Percentiles rank a stretch among this genome's conserved stretches.
Evolutionary conservation across 106 monocot species (phyloP).

Genomic region (Iris macrosiphon): DNA sequence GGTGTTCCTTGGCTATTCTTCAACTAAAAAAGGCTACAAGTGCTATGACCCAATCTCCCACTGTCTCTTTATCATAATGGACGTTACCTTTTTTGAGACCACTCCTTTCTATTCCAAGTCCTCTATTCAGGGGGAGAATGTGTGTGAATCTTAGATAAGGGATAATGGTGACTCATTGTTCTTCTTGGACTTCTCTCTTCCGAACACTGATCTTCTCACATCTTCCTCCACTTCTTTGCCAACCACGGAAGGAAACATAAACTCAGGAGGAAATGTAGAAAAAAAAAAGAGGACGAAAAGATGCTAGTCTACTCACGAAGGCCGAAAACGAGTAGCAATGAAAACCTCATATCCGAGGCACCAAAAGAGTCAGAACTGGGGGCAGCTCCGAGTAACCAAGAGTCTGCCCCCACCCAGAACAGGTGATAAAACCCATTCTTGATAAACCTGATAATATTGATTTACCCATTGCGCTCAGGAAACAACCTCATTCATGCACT

Average conservation of each 20-base stretch:
- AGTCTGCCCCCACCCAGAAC: background rate
- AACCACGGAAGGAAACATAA: too few relatives aligned
- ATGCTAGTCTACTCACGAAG: background rate
- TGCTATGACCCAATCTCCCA: background rate
- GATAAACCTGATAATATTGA: background rate
- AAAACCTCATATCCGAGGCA: background rate
- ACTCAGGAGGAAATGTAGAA: too few relatives aligned
- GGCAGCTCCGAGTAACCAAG: background rate
- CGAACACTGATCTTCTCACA: background rate
- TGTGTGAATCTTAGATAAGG: too few relatives aligned
- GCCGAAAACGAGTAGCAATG: background rate
- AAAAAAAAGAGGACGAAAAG: too few relatives aligned
- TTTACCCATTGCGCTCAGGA: background rate
- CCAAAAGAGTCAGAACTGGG: background rate
- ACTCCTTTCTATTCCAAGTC: background rate
- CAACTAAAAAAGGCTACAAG: background rate
- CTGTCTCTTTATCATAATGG: background rate
- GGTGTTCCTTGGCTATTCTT: background rate
- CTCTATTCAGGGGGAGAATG: background rate
- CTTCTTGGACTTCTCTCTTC: background rate
- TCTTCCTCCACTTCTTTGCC: background rate
- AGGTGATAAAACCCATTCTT: background rate
- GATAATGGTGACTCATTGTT: too few relatives aligned
- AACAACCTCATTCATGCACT: background rate
- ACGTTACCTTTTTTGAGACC: conserved; percentile 3